Conservation (phyloP, 768 basidiomycete genomes). For the Trametes maxima region DNA sequence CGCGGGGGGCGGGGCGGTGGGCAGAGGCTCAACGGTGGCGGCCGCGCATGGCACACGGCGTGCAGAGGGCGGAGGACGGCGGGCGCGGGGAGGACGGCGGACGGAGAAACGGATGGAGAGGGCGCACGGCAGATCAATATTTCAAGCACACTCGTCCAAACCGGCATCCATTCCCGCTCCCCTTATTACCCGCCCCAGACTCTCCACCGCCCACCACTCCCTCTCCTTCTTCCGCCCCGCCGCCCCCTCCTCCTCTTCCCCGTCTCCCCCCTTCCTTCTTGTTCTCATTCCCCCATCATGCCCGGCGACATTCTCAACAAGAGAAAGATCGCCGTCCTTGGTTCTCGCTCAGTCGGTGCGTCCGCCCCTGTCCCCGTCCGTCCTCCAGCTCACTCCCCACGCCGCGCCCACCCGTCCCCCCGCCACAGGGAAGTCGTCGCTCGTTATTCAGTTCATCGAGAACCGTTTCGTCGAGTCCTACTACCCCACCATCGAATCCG, state of each 20-base stretch:
- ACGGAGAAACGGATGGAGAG: conserved; percentile 4
- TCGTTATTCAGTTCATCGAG: conserved; percentile 92
- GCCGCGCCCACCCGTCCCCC: conserved; percentile 1
- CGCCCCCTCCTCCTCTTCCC: conserved; percentile 17
- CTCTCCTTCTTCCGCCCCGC: conserved; percentile 11
- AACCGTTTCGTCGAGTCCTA: conserved; percentile 90
- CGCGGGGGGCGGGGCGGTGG: not conserved
- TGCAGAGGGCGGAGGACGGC: not conserved
- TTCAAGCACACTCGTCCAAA: not conserved
- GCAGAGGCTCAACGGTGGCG: not conserved
- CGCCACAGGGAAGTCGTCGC: conserved; percentile 84
- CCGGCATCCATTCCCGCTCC: conserved; percentile 2
- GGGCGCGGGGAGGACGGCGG: not conserved
- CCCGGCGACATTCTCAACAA: conserved; percentile 58
- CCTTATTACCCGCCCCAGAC: conserved; percentile 10
- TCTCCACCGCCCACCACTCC: not conserved
- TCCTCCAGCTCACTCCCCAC: conserved; percentile 7
- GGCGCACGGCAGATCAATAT: not conserved
- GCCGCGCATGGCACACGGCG: not conserved
- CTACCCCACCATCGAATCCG: conserved; percentile 94
- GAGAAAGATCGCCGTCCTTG: conserved; percentile 87
- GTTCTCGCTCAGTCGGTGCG: conserved; percentile 87
- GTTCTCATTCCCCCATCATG: conserved; percentile 28
- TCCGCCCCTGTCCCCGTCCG: conserved; percentile 26
- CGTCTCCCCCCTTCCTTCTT: conserved; percentile 19